phyloP scores from a whole-genome alignment of 1,139 yeast species.

The Saccharomyces hybrid region DNA sequence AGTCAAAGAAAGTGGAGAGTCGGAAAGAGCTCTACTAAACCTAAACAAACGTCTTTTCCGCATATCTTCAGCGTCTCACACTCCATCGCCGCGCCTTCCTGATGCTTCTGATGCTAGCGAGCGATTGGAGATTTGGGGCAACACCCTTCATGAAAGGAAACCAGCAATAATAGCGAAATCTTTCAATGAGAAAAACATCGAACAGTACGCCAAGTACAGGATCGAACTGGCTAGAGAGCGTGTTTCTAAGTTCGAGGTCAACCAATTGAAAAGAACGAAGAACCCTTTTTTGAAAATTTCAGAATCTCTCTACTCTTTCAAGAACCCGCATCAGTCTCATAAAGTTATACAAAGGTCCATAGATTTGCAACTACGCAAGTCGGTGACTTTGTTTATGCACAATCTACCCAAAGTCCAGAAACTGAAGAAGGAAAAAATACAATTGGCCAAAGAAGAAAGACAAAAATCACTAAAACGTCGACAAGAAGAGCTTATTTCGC shows the following conservation, averaged over 20 bases:
- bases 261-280: conserved; percentile 20
- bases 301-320: conserved; percentile 1
- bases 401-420: conserved; percentile 7
- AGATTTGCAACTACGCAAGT: conserved; percentile 5
- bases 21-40: conserved; percentile 67
- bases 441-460: conserved; percentile 13
- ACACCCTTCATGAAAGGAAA: neutral
- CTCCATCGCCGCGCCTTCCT: neutral
- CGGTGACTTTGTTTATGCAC: conserved; percentile 2
- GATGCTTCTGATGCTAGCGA: neutral
- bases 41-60: conserved; percentile 27
- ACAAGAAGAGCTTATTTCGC: conserved; percentile 1
- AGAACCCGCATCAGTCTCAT: conserved; percentile 7
- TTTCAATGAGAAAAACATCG: conserved; percentile 29
- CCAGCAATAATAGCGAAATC: neutral
- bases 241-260: conserved; percentile 29
- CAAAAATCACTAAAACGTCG: conserved; percentile 7
- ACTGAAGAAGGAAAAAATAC: conserved; percentile 7
- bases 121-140: neutral
- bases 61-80: neutral
- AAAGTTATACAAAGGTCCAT: conserved; percentile 3
- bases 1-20: conserved; percentile 72
- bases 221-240: conserved; percentile 29
- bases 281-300: conserved; percentile 26
- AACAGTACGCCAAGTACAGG: conserved; percentile 47